These are phyloP conservation scores for Rhizophagus clarus DNA, from an alignment of 192 early-diverging fungal genomes.

Conservation along the genomic window DNA sequence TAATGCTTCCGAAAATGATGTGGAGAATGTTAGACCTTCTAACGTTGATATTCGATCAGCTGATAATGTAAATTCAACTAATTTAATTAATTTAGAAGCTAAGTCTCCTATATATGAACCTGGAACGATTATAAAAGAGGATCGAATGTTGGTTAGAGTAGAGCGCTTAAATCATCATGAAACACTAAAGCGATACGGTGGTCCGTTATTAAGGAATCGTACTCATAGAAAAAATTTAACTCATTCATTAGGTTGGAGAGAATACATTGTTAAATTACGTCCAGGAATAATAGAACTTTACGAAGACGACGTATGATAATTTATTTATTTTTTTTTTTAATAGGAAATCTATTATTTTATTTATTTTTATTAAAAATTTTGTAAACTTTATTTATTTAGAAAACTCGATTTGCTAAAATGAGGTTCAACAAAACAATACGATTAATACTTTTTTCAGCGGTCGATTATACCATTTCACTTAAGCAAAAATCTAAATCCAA, in stretches of 20 bases:
- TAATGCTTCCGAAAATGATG: too few relatives aligned
- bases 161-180: not conserved
- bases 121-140: constrained; percentile 3
- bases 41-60: too few relatives aligned
- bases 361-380: not conserved
- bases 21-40: too few relatives aligned
- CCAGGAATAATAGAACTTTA: constrained; percentile 3
- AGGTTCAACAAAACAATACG: constrained; percentile 25
- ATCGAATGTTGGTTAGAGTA: constrained; percentile 13
- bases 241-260: constrained; percentile 10
- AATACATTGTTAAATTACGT: constrained; percentile 17
- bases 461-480: constrained; percentile 42
- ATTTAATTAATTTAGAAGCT: not conserved
- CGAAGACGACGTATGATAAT: not conserved
- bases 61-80: not conserved
- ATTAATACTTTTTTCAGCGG: constrained; percentile 36
- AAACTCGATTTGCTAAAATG: constrained; percentile 33
- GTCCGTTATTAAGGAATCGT: not conserved
- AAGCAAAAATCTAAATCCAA: constrained; percentile 29
- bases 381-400: constrained; percentile 27
- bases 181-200: not conserved
- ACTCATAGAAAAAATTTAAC: not conserved
- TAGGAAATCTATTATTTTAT: not conserved
- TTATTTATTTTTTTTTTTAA: not conserved
- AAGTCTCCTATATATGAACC: not conserved